Conservation (phyloP, 257 asterid genomes). For the Solanum pimpinellifolium region DNA sequence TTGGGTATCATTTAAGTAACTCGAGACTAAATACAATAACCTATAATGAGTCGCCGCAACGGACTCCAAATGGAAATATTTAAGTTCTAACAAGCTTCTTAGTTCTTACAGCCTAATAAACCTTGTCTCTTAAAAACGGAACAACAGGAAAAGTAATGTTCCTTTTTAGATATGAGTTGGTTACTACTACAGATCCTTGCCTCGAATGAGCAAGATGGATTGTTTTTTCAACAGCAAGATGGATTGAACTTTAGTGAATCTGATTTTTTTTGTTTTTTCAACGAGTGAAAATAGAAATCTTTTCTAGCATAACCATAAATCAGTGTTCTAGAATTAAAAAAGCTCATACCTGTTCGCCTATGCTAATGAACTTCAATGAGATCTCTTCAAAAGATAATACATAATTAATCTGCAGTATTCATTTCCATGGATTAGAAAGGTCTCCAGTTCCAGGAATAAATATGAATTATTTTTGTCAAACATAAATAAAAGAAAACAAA, state of each 20-base stretch:
- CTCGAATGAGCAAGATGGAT: neutral
- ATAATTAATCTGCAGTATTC: constrained; percentile 73
- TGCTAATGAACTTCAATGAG: constrained; percentile 84
- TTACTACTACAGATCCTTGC: neutral
- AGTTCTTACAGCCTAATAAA: neutral
- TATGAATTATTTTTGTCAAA: neutral
- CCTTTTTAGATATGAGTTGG: neutral
- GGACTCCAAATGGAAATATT: neutral
- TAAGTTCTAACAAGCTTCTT: neutral
- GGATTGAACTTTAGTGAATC: neutral
- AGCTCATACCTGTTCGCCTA: constrained; percentile 80
- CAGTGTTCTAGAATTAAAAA: constrained; percentile 1
- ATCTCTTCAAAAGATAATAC: constrained; percentile 91
- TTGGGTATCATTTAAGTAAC: neutral
- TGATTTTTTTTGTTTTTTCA: neutral
- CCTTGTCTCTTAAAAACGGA: neutral
- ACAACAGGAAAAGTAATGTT: neutral
- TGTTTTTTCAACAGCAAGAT: neutral
- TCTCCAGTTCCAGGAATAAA: neutral
- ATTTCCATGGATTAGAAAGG: constrained; percentile 18
- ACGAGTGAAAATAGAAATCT: neutral
- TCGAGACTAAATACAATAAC: neutral
- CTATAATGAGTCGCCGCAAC: neutral
- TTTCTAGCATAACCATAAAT: neutral
- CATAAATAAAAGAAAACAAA: neutral